Base-by-base conservation (phyloP, 805 yeast species). In the Yarrowia sp. region DNA sequence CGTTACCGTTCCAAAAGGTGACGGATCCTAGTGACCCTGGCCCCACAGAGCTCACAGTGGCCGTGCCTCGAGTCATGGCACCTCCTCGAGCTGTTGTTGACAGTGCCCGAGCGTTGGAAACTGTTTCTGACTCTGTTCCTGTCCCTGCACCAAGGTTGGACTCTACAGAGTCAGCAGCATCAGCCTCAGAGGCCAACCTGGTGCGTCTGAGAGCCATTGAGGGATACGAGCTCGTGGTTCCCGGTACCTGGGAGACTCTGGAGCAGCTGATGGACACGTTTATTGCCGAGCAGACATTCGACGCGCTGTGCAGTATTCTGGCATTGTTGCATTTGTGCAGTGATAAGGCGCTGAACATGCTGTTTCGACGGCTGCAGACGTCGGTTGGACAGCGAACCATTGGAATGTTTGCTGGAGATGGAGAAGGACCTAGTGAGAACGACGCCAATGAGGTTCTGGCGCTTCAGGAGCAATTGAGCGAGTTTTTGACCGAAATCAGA, bases 1-100 rank as follows among this genome's bases (percentile, higher is more conserved):
- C 51, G n/a, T 22, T 58, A 22, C 64, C 64, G 35, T 58, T 58
- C 41, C 64, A 58, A 17, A 58, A 44, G 43, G 64, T 58, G 14
- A 14, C 64, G 15, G 64, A 58, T 9, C 64, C 64, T 8, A 33
- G 36, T 6, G 51, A 58, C 32, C 51, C 39, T 5, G 64, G 64
- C 7, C 64, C 64, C 43, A 35, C 51, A 1, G 51, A 43, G 43
- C 41, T 43, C n/a, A 35, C 51, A 10, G 43, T 58, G 15, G 15
- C 64, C 3, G 47, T 55, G 7, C 64, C 64, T 3, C 3, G 41
- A 13, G 45, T 28, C 10, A 58, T 35, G 41, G 42, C 39, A 4
- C 64, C 64, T 1, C 64, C 64, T 0, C 31, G 42, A 6, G 6
- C 32, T 10, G 64, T 58, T 14, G 51, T 58, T 1, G 64, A 58